A percentile compares a stretch with the other conserved stretches of the same genome.
Evolutionary conservation across 345 rosid species (phyloP).

Genomic region (Gossypium mustelinum): DNA sequence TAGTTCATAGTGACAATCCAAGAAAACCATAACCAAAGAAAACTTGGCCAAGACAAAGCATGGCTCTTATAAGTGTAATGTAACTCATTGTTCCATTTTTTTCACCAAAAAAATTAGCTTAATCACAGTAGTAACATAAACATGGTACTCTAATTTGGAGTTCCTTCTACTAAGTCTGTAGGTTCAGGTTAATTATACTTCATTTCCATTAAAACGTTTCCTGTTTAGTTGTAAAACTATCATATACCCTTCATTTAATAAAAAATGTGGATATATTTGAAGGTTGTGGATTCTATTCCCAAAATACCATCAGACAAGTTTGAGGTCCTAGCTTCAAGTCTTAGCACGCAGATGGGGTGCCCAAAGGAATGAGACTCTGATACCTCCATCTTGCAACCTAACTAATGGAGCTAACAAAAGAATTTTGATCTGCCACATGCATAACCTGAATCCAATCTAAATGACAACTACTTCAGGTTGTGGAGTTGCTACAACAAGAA

Average conservation of each 20-base stretch:
- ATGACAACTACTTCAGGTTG: background rate
- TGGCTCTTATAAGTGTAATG: background rate
- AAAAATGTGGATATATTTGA: background rate
- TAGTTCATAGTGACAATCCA: background rate
- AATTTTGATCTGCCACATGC: background rate
- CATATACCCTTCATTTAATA: background rate
- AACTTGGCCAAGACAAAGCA: background rate
- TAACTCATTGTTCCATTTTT: background rate
- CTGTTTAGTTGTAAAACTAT: background rate
- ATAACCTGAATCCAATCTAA: background rate
- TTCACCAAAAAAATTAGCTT: background rate
- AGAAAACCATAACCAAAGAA: background rate
- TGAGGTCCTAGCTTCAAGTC: background rate
- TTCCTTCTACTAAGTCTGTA: background rate
- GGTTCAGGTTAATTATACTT: slow-evolving; percentile 3
- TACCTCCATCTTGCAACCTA: slow-evolving; percentile 1
- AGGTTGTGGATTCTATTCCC: slow-evolving; percentile 7
- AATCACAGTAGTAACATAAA: background rate
- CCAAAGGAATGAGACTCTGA: background rate
- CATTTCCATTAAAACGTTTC: background rate
- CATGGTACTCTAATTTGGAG: background rate
- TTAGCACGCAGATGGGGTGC: background rate
- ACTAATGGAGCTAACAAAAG: background rate
- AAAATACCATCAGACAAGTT: background rate
- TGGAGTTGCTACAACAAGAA: background rate